Evolutionary conservation across 129 eudicot genomes (phyloP).

Genomic region (Apium graveolens): DNA sequence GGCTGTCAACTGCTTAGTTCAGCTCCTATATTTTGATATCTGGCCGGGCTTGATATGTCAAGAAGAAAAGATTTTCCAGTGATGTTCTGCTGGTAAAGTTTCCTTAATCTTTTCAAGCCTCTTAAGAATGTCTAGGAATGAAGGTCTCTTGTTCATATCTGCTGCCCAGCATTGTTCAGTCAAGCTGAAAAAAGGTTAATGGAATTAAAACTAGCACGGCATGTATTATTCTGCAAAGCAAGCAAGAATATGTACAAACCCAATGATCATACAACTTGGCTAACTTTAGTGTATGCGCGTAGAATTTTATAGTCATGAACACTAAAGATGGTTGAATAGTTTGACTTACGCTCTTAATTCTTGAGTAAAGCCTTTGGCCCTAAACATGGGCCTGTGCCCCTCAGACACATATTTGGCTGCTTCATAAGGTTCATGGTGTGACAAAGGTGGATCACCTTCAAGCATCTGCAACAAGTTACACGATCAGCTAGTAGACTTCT

Average conservation of each 20-base stretch:
- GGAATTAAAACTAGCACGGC: constrained; percentile 12
- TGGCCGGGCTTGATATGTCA: constrained; percentile 7
- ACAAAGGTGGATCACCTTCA: constrained; percentile 92
- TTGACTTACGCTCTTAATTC: constrained; percentile 81
- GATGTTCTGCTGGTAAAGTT: constrained; percentile 47
- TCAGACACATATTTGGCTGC: constrained; percentile 91
- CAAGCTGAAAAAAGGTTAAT: constrained; percentile 32
- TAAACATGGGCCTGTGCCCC: constrained; percentile 78
- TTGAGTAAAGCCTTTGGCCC: constrained; percentile 54
- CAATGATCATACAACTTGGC: neutral
- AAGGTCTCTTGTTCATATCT: constrained; percentile 74
- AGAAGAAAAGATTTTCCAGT: constrained; percentile 64
- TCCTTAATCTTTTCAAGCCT: constrained; percentile 78
- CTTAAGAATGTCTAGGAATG: constrained; percentile 73
- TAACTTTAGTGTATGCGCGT: neutral
- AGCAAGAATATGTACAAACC: neutral
- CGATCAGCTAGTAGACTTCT: neutral
- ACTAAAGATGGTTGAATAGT: neutral
- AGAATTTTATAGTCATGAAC: neutral
- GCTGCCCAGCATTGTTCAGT: constrained; percentile 75
- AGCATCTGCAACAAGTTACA: constrained; percentile 63
- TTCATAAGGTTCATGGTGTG: constrained; percentile 81
- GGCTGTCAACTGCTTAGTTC: neutral
- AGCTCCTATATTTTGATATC: neutral
- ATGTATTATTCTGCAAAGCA: neutral